Percentiles rank a stretch among this genome's conserved stretches.
These are phyloP conservation scores for Moricandia arvensis DNA, from an alignment of 345 rosid genomes.

Conservation along the genomic window DNA sequence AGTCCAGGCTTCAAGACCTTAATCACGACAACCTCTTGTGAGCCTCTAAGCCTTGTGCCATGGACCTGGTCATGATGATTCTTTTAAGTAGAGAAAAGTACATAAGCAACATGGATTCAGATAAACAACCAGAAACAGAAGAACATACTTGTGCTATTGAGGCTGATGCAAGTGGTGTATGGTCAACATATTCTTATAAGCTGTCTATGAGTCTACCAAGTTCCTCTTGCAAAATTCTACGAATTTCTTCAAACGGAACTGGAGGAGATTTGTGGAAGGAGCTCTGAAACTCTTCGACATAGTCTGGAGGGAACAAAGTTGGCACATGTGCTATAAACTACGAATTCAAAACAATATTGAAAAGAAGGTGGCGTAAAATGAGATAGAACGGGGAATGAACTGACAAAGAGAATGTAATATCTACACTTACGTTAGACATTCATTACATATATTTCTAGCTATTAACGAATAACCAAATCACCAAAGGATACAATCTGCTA, in stretches of 20 bases:
- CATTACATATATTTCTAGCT: background rate
- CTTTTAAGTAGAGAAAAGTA: slow-evolving; percentile 11
- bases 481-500: background rate
- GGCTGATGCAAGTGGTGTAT: too few relatives aligned
- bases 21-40: slow-evolving; percentile 72
- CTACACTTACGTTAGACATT: background rate
- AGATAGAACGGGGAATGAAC: background rate
- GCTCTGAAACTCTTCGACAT: too few relatives aligned
- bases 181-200: too few relatives aligned
- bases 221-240: too few relatives aligned
- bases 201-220: too few relatives aligned
- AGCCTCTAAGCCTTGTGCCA: slow-evolving; percentile 80
- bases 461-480: slow-evolving; percentile 24
- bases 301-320: too few relatives aligned
- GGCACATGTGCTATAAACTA: slow-evolving; percentile 95
- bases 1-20: too few relatives aligned
- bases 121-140: background rate
- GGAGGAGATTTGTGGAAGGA: too few relatives aligned
- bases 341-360: background rate
- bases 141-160: too few relatives aligned
- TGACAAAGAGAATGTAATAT: background rate
- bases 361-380: background rate
- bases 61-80: slow-evolving; percentile 61
- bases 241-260: too few relatives aligned
- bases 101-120: slow-evolving; percentile 12